These are phyloP conservation scores for Candida methanosorbosa DNA, from an alignment of 805 yeast genomes.

Conservation along the genomic window DNA sequence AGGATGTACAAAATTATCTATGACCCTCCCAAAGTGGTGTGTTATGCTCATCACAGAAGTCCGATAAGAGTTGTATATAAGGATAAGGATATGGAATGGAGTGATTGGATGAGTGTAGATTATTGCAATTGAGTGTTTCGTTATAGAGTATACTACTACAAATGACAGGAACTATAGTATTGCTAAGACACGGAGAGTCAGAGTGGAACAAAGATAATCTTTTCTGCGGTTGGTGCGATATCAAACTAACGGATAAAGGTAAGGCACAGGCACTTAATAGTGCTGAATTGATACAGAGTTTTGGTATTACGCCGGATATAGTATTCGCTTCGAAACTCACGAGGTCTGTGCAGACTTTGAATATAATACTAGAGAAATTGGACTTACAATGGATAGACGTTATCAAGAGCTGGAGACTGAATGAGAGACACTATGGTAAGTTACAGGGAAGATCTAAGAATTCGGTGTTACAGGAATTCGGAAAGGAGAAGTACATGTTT, in stretches of 20 bases:
- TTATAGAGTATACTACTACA: too few relatives aligned
- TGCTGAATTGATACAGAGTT: slow-evolving; percentile 47
- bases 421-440: slow-evolving; percentile 80
- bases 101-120: not conserved
- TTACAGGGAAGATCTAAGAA: slow-evolving; percentile 75
- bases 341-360: slow-evolving; percentile 68
- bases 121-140: not conserved
- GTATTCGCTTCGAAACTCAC: slow-evolving; percentile 65
- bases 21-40: too few relatives aligned
- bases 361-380: slow-evolving; percentile 51
- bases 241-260: slow-evolving; percentile 59
- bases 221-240: slow-evolving; percentile 86
- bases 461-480: slow-evolving; percentile 53
- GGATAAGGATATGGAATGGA: too few relatives aligned
- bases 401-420: slow-evolving; percentile 67
- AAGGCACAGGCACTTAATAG: slow-evolving; percentile 58
- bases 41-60: too few relatives aligned
- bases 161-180: slow-evolving; percentile 29
- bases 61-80: too few relatives aligned
- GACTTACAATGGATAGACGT: slow-evolving; percentile 40
- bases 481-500: slow-evolving; percentile 64
- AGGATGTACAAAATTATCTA: too few relatives aligned
- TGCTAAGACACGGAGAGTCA: slow-evolving; percentile 79
- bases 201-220: slow-evolving; percentile 67
- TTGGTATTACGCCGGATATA: slow-evolving; percentile 42